Percentiles rank a stretch among this genome's conserved stretches.
phyloP scores from a whole-genome alignment of 2,329 filamentous ascomycete genomes.

The Falciphora oryzae region DNA sequence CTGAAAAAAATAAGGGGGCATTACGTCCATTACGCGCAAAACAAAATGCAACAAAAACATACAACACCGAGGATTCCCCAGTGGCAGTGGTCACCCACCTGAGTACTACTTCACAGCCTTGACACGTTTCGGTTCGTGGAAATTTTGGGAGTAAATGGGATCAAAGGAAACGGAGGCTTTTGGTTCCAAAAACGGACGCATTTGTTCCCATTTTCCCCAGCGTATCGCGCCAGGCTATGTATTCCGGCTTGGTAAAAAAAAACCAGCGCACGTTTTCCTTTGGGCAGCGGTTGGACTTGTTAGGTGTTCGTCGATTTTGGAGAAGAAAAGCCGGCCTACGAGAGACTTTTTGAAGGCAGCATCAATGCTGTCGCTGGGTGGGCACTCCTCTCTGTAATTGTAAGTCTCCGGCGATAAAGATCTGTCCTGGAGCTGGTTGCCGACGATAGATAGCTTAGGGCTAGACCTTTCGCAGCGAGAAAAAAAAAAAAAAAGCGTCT shows the following conservation, averaged over 20 bases:
- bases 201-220: too few species aligned
- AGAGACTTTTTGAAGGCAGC: neutral
- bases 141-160: too few species aligned
- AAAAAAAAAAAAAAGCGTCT: neutral
- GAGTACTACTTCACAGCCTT: too few species aligned
- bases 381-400: neutral
- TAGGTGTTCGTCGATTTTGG: slow-evolving; percentile 1
- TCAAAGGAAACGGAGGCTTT: too few species aligned
- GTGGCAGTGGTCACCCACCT: too few species aligned
- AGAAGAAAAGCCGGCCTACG: neutral
- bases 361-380: neutral
- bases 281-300: neutral
- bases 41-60: too few species aligned
- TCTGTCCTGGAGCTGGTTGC: neutral
- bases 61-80: too few species aligned
- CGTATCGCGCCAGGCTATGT: slow-evolving; percentile 29
- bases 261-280: slow-evolving; percentile 17
- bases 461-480: neutral
- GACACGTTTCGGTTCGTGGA: too few species aligned
- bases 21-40: too few species aligned
- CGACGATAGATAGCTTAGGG: neutral
- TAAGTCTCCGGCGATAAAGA: neutral
- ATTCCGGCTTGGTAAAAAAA: slow-evolving; percentile 19
- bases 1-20: too few species aligned
- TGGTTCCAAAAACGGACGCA: too few species aligned